A percentile compares a stretch with the other conserved stretches of the same genome.
phyloP scores from a whole-genome alignment of 2,329 filamentous ascomycete genomes.

The Eurotiales sp. region DNA sequence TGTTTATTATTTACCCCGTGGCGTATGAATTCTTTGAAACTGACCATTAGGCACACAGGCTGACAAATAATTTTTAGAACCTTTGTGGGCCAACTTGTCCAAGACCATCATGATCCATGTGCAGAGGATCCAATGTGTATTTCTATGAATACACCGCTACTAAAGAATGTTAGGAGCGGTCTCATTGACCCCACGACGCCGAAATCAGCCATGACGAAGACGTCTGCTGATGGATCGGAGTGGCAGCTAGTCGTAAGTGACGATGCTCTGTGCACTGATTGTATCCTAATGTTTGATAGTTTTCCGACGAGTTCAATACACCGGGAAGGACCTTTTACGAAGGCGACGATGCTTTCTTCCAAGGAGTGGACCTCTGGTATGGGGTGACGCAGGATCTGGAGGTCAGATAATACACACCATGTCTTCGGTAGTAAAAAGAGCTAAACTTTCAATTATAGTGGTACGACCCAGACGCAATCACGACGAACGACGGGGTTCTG shows the following conservation, averaged over 20 bases:
- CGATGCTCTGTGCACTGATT: background rate
- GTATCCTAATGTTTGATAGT: constrained; percentile 36
- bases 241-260: constrained; percentile 58
- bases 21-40: too few species aligned
- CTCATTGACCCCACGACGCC: constrained; percentile 69
- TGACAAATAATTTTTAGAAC: constrained; percentile 42
- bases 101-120: constrained; percentile 30
- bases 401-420: constrained; percentile 33
- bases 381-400: constrained; percentile 67
- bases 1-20: constrained; percentile 68
- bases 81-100: constrained; percentile 49
- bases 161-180: constrained; percentile 58
- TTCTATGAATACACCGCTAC: constrained; percentile 46
- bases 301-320: constrained; percentile 69
- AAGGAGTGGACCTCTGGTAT: constrained; percentile 68
- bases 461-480: constrained; percentile 67
- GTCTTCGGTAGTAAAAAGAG: too few species aligned
- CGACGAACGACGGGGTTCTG: constrained; percentile 59
- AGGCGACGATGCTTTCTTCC: constrained; percentile 66
- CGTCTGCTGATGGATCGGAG: constrained; percentile 55
- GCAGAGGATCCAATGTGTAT: constrained; percentile 47
- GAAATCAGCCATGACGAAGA: constrained; percentile 53
- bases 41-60: too few species aligned
- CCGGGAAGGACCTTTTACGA: constrained; percentile 67
- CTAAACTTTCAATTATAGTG: constrained; percentile 43